Evolutionary conservation across 148 eudicot genomes (phyloP).

Genomic region (Tetragonia tetragonoides): DNA sequence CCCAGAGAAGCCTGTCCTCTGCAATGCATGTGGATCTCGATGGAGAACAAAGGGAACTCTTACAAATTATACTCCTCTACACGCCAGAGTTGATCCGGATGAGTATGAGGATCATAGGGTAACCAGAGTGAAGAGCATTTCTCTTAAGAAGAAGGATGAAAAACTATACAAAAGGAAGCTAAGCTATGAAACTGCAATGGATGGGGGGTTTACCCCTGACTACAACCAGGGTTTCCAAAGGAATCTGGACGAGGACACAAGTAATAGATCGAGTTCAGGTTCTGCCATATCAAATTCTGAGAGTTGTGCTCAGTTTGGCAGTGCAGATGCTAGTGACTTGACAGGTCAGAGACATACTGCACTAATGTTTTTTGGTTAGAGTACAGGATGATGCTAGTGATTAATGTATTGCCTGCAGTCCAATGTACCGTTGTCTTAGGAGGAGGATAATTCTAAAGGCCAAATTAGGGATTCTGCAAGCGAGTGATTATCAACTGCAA

Average conservation of each 20-base stretch:
- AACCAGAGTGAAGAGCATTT: conserved; percentile 50
- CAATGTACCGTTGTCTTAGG: not conserved
- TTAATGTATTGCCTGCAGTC: conserved; percentile 2
- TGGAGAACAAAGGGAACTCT: conserved; percentile 99
- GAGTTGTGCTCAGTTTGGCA: conserved; percentile 77
- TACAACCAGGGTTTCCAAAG: conserved; percentile 46
- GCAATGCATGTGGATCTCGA: conserved; percentile 98
- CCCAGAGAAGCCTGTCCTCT: conserved; percentile 94
- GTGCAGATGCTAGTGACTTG: conserved; percentile 86
- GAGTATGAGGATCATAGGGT: conserved; percentile 63
- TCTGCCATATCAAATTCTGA: conserved; percentile 96
- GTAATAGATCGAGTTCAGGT: conserved; percentile 97
- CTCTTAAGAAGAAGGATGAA: conserved; percentile 63
- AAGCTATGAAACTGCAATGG: conserved; percentile 37
- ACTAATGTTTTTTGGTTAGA: conserved; percentile 12
- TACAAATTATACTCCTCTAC: conserved; percentile 85
- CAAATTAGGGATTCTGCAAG: not conserved
- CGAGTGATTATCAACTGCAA: not conserved
- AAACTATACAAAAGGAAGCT: conserved; percentile 70
- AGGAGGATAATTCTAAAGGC: not conserved
- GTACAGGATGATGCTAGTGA: conserved; percentile 12
- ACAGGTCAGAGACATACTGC: conserved; percentile 54
- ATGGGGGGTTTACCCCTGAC: conserved; percentile 35
- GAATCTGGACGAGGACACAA: conserved; percentile 72
- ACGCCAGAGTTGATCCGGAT: conserved; percentile 72